phyloP scores from a whole-genome alignment of 2,329 filamentous ascomycete species.

The Cladorrhinum sp. region DNA sequence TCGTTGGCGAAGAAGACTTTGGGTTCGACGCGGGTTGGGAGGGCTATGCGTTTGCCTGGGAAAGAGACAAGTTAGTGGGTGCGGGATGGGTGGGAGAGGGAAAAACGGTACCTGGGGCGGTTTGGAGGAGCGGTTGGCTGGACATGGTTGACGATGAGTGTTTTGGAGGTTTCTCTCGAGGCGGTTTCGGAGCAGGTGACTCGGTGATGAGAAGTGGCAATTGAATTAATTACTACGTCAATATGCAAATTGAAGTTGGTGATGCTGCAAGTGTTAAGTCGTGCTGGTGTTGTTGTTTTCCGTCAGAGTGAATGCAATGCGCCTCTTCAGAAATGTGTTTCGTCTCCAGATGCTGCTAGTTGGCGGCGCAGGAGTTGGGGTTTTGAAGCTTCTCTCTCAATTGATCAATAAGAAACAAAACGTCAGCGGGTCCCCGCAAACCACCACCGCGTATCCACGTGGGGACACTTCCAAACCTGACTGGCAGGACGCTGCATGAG shows the following conservation, averaged over 20 bases:
- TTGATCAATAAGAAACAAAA: constrained; percentile 27
- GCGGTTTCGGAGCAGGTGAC: too few species aligned
- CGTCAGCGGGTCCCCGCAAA: constrained; percentile 10
- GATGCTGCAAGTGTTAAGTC: background rate
- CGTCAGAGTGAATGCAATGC: background rate
- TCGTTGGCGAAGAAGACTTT: constrained; percentile 99
- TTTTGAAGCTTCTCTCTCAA: constrained; percentile 19
- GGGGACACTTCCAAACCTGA: constrained; percentile 14
- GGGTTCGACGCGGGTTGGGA: constrained; percentile 95
- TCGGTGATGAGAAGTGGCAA: background rate
- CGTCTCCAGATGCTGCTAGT: constrained; percentile 8
- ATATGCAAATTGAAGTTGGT: background rate
- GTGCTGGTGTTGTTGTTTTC: background rate
- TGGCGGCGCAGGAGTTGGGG: constrained; percentile 11
- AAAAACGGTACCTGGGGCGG: constrained; percentile 66
- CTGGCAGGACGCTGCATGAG: constrained; percentile 15
- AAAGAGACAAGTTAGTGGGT: background rate
- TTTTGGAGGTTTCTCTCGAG: too few species aligned
- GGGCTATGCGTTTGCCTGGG: constrained; percentile 93
- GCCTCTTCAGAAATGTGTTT: constrained; percentile 4
- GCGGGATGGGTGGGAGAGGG: constrained; percentile 11
- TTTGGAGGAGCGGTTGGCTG: constrained; percentile 92
- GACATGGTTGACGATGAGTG: constrained; percentile 63
- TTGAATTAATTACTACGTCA: background rate
- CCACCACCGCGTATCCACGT: constrained; percentile 22